Evolutionary conservation across 2,329 filamentous ascomycete species (phyloP).

Genomic region (Plenodomus biglobosus): DNA sequence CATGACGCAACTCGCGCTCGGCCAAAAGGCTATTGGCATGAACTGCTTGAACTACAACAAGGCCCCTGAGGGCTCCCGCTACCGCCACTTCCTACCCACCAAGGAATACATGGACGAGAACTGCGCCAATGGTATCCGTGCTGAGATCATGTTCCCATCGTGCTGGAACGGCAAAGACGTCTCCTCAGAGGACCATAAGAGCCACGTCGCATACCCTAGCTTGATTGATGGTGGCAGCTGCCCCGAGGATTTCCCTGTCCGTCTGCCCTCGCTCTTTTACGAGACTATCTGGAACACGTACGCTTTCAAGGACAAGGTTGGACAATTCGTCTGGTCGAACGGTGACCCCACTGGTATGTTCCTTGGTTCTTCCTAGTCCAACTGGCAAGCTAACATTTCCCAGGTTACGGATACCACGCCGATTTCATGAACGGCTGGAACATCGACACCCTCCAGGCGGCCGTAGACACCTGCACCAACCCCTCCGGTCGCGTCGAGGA

Average conservation of each 20-base stretch:
- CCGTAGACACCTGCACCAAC: conserved; percentile 74
- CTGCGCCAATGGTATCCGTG: conserved; percentile 76
- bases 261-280: conserved; percentile 61
- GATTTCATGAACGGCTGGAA: conserved; percentile 77
- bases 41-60: conserved; percentile 86
- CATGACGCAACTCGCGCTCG: conserved; percentile 69
- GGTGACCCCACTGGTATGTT: conserved; percentile 73
- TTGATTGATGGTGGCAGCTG: conserved; percentile 57
- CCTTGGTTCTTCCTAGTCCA: background rate
- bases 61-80: conserved; percentile 70
- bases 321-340: conserved; percentile 67
- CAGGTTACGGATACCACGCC: conserved; percentile 70
- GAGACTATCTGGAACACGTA: conserved; percentile 60
- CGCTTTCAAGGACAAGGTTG: conserved; percentile 53
- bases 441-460: conserved; percentile 62
- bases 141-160: conserved; percentile 72
- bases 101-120: conserved; percentile 78
- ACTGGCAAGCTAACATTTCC: conserved; percentile 12
- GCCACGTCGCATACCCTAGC: conserved; percentile 66
- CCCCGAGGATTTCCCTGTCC: conserved; percentile 56
- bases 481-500: conserved; percentile 67
- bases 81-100: conserved; percentile 78
- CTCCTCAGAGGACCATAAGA: conserved; percentile 61
- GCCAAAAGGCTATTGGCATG: conserved; percentile 84
- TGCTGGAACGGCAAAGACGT: conserved; percentile 69